A percentile compares a stretch with the other conserved stretches of the same genome.
phyloP scores from a whole-genome alignment of 768 basidiomycete genomes.

The Pleurotus pulmonarius region DNA sequence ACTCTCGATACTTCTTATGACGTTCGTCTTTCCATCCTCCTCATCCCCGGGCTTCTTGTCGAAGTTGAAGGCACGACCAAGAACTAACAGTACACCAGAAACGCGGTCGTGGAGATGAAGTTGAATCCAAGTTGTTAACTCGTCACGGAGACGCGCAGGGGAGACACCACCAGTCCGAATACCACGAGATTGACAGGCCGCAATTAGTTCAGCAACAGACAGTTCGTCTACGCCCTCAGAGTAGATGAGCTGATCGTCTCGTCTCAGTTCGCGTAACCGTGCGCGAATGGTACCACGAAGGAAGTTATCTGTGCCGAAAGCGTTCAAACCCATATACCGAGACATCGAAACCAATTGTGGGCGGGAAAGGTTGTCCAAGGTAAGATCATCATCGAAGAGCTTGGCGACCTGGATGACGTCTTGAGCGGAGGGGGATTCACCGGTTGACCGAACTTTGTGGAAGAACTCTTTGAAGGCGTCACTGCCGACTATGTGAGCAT shows the following conservation, averaged over 20 bases:
- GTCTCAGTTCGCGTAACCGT: constrained; percentile 75
- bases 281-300: constrained; percentile 87
- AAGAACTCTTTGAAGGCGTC: constrained; percentile 99
- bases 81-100: constrained; percentile 88
- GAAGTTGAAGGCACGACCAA: constrained; percentile 95
- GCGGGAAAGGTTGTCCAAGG: constrained; percentile 94
- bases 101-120: constrained; percentile 88
- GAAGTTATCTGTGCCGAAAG: constrained; percentile 99
- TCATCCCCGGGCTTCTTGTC: constrained; percentile 70
- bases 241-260: constrained; percentile 92
- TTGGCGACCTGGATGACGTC: constrained; percentile 95
- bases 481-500: constrained; percentile 87
- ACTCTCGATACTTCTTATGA: constrained; percentile 80
- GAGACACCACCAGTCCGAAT: constrained; percentile 87
- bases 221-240: constrained; percentile 87
- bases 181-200: constrained; percentile 91
- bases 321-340: constrained; percentile 96
- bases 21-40: constrained; percentile 78
- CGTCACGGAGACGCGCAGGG: constrained; percentile 84
- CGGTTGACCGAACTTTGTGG: constrained; percentile 95
- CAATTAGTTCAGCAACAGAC: constrained; percentile 87
- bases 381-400: constrained; percentile 96
- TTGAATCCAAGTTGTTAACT: constrained; percentile 89
- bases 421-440: constrained; percentile 83
- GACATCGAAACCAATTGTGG: constrained; percentile 99